Conservation (phyloP, 2,329 filamentous ascomycete genomes). For the Aspergillus quadrilineatus region DNA sequence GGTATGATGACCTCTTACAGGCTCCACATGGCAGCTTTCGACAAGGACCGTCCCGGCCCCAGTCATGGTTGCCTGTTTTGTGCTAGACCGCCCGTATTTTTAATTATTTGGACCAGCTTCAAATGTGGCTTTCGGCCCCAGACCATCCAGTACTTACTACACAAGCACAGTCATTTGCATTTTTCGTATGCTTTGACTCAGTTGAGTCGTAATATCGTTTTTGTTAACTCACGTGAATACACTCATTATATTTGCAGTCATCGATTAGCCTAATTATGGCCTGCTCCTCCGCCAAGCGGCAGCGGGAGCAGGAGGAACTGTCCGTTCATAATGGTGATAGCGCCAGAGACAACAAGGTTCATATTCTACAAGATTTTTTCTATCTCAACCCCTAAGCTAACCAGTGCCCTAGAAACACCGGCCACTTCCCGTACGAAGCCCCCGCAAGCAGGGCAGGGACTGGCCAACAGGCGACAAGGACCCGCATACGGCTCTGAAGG, state of each 20-base stretch:
- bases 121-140: neutral
- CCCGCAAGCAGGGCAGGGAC: constrained; percentile 23
- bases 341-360: constrained; percentile 29
- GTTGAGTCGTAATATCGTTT: too few relatives aligned
- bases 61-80: neutral
- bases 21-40: too few relatives aligned
- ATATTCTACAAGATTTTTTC: neutral
- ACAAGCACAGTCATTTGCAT: too few relatives aligned
- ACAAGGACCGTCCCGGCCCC: neutral
- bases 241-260: neutral
- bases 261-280: constrained; percentile 21
- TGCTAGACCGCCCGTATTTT: neutral
- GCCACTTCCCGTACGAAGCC: constrained; percentile 32
- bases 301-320: constrained; percentile 54
- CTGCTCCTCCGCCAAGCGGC: constrained; percentile 26
- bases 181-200: too few relatives aligned
- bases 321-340: constrained; percentile 58
- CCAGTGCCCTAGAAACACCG: constrained; percentile 31
- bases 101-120: neutral
- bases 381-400: neutral
- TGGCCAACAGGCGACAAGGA: constrained; percentile 18
- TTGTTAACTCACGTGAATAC: too few relatives aligned
- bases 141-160: neutral
- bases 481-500: constrained; percentile 22
- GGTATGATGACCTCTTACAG: too few relatives aligned